Evolutionary conservation across 108 stramenopile species (phyloP), one percentile per base, ranked within the genome.

Genomic region (Nitzschia putrida): DNA sequence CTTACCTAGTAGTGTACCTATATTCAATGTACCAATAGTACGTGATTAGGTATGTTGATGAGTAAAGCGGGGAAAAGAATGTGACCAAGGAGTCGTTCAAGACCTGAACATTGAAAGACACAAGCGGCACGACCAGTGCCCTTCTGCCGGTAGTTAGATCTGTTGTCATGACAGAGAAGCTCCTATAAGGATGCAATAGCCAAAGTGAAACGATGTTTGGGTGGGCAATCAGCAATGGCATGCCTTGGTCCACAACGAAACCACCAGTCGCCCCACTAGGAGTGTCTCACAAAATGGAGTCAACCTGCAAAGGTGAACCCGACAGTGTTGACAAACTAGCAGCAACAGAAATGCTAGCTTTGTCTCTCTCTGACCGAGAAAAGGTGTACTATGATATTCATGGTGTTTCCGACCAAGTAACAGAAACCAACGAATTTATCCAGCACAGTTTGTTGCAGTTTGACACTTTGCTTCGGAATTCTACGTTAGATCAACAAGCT

Each of bases 311-410:
- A 34, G 47, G 14, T 2, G 3, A 49, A 49, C 47, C 47, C 18
- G 6, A 6, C 6, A 18, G 6, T 56, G 13, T 25, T 56, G 25
- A 26, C 22, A 26, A 13, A 21, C 18, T 22, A 1, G 24, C 22
- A 14, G 22, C 55, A 3, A 13, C 16, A 21, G 55, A 56, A 56
- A 64, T 64, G 63, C 8, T 20, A 13, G 25, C 24, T 12, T 3
- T 64, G 14, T 64, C 63, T 2, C 1, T 25, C 2, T 21, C 52
- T 6, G 65, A 66, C 14, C 56, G 64, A 4, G 64, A 64, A 51
- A 64, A 49, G 18, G 64, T 39, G 4, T 64, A 64, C 47, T 14
- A 5, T 14, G 64, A 64, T 11, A 25, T 64, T 29, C 64, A 64
- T 29, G 64, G 64, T 7, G 45, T 64, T 16, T 50, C 49, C 0